Evolutionary conservation across 495 filamentous ascomycete genomes (phyloP).

Genomic region (Immersiella caudata): DNA sequence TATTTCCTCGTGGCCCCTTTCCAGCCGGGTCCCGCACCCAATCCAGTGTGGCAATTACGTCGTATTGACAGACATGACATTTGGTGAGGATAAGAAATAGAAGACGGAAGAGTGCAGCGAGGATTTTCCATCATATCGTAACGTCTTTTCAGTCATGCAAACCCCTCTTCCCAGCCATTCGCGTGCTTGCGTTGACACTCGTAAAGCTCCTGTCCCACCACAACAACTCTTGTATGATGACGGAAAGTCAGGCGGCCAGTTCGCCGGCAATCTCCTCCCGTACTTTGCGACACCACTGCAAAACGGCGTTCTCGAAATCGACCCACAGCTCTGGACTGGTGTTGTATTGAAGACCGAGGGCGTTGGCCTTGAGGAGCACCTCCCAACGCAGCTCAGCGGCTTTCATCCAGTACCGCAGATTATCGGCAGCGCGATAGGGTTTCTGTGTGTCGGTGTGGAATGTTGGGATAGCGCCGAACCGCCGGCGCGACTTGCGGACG

Average conservation of each 20-base stretch:
- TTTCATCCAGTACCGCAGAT: constrained; percentile 93
- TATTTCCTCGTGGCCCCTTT: background rate
- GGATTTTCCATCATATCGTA: constrained; percentile 22
- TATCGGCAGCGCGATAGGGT: constrained; percentile 91
- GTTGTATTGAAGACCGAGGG: constrained; percentile 79
- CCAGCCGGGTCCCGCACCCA: background rate
- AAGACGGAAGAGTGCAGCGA: constrained; percentile 9
- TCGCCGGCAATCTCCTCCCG: constrained; percentile 70
- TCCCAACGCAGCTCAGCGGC: constrained; percentile 95
- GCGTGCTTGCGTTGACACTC: background rate
- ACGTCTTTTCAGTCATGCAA: constrained; percentile 27
- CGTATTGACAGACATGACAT: background rate
- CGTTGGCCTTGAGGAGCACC: constrained; percentile 79
- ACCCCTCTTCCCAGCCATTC: background rate
- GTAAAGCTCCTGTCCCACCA: background rate
- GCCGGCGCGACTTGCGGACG: constrained; percentile 77
- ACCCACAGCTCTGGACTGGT: constrained; percentile 68
- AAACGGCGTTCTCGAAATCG: constrained; percentile 76
- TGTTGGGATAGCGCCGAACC: constrained; percentile 86
- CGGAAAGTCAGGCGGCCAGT: constrained; percentile 14
- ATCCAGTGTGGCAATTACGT: background rate
- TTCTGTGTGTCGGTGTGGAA: constrained; percentile 91
- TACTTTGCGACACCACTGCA: constrained; percentile 76
- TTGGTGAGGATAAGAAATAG: constrained; percentile 11
- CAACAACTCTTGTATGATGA: background rate